Base-by-base conservation (phyloP, 2,329 filamentous ascomycete genomes). In the Xylaria polymorpha region DNA sequence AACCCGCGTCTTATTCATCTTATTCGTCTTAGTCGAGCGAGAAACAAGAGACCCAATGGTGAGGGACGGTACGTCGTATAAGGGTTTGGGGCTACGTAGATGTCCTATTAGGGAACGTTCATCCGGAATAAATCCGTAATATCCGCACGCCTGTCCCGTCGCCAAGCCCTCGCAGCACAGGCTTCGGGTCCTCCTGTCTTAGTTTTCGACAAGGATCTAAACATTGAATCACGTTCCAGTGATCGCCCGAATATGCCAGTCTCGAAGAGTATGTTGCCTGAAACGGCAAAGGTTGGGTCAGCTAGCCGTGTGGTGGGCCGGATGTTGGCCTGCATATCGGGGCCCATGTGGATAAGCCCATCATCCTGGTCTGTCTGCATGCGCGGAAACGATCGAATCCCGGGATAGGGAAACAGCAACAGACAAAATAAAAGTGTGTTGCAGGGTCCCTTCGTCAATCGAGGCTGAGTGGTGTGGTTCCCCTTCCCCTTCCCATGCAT, bases 221-320 rank as follows among this genome's bases (percentile, higher is more conserved):
- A 77, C 75, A 74, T 76, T 72, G 61, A 74, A 70, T 71, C 71
- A 71, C 74, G 75, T 75, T 77, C 77, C 77, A 76, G 77, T 78
- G 77, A 79, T 78, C 75, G 72, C 71, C 69, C 64, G 59, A 74
- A 71, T 70, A 77, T 78, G 76, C 74, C 72, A 73, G 76, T 77
- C 70, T 72, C 72, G 66, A 73, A 69, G 59, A 64, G 66, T 62
- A 74, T 74, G 73, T 75, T 71, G 70, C 72, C 77, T 73, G 69
- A 75, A 71, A 65, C 25, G 69, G 71, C 56, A 67, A 70, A 65
- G 70, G 64, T 71, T 71, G 73, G 76, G 53, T 56, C 73, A 73
- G 71, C 72, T 75, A 77, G 72, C 77, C 77, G 75, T 76, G 73
- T 56, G 73, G 73, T 73, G 77, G 77, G 72, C 75, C 73, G 73